Base-by-base conservation (phyloP, 1,284 basidiomycete species). In the Thecaphora frezii region DNA sequence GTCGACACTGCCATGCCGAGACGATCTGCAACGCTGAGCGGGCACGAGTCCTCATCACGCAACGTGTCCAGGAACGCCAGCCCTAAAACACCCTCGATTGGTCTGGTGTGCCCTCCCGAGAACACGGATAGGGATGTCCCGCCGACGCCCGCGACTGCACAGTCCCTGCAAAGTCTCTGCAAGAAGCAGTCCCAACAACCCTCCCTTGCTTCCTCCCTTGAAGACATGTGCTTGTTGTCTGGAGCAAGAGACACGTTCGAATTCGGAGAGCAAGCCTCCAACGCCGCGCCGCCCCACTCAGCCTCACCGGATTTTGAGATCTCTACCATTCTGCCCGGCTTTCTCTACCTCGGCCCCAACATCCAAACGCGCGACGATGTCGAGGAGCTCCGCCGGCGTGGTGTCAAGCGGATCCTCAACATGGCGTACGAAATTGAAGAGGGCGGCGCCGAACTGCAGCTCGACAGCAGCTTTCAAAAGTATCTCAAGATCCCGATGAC, bases 291-390 rank as follows among this genome's bases (percentile, higher is more conserved):
- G 16, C n/a, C 24, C 8, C 18, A 18, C 19, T 21, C 23, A 3
- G 46, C 28, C 22, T 2, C 24, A 4, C 8, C 12, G 45, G 41
- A 25, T 16, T 71, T 76, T 43, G 49, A 69, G 25, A 52, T 74
- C 12, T 75, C 73, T 37, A 70, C 66, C 14, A 96, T 97, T 61
- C 82, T 97, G 1, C 92, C 93, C 1, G 85, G 86, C 54, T 94
- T 94, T 80, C 83, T 97, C 21, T 97, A 86, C 79, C 85, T 97
- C 18, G 93, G 93, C 1, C 90, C 93, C 0, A 92, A 97, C 77
- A 84, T 90, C n/a, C 86, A 87, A 1, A 81, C 83, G 4, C 81
- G 83, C 46, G 86, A 86, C 55, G 89, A 97, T 73, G 88, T 92
- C 12, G 82, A 85, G 18, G 85, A 88, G 79, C 82, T 97, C 38